Percentiles rank a stretch among this genome's conserved stretches.
These are phyloP conservation scores for Coemansia sp. DNA, from an alignment of 192 early-diverging fungal genomes.

Conservation along the genomic window DNA sequence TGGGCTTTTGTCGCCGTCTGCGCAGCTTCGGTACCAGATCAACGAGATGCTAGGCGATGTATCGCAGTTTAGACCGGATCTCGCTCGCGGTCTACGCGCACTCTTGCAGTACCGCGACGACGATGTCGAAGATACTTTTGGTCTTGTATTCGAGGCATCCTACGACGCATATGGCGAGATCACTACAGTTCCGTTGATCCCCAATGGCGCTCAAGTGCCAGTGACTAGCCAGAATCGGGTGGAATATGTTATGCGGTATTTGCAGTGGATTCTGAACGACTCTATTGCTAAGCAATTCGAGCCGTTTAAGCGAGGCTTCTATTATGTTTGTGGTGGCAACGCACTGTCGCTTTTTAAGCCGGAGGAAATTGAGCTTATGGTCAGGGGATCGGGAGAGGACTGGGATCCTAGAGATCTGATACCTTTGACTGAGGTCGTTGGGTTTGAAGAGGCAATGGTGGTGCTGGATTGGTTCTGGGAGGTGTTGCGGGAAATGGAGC, in stretches of 20 bases:
- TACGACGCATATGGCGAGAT: slow-evolving; percentile 75
- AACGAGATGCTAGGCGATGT: slow-evolving; percentile 81
- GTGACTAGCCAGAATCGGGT: slow-evolving; percentile 69
- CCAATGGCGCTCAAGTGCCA: slow-evolving; percentile 60
- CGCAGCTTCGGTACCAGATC: slow-evolving; percentile 54
- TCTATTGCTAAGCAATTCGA: slow-evolving; percentile 76
- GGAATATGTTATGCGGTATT: slow-evolving; percentile 83
- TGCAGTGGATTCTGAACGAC: slow-evolving; percentile 80
- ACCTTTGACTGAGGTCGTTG: slow-evolving; percentile 56
- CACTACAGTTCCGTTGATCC: slow-evolving; percentile 65
- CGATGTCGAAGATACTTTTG: slow-evolving; percentile 86
- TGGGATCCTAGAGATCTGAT: slow-evolving; percentile 38
- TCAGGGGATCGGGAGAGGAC: slow-evolving; percentile 77
- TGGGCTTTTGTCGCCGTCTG: slow-evolving; percentile 39
- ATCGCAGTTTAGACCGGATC: slow-evolving; percentile 67
- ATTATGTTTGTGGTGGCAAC: slow-evolving; percentile 86
- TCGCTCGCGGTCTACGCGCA: slow-evolving; percentile 82
- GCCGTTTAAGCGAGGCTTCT: slow-evolving; percentile 85
- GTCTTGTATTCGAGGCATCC: slow-evolving; percentile 75
- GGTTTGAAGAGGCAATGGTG: slow-evolving; percentile 48
- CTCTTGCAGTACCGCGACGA: slow-evolving; percentile 79
- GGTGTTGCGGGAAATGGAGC: slow-evolving; percentile 68
- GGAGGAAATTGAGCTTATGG: slow-evolving; percentile 90
- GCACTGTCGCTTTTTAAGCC: slow-evolving; percentile 85
- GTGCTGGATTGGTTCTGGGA: slow-evolving; percentile 80